phyloP scores from a whole-genome alignment of 2,329 filamentous ascomycete genomes.

The Lasiodiplodia sp. region DNA sequence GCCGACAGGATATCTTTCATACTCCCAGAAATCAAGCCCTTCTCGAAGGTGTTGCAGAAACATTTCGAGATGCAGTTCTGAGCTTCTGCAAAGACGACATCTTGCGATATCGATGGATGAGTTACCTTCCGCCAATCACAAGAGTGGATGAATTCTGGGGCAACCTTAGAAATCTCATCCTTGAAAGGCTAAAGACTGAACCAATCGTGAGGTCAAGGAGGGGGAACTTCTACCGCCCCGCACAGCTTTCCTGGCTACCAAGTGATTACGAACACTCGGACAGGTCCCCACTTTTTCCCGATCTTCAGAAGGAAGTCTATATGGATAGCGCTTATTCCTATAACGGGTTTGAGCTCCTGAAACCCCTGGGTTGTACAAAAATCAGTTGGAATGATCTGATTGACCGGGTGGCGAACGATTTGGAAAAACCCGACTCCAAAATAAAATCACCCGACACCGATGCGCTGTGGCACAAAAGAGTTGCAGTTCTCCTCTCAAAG shows the following conservation, averaged over 20 bases:
- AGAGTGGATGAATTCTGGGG: neutral
- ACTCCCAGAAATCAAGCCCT: neutral
- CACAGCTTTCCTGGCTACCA: neutral
- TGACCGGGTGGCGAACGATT: neutral
- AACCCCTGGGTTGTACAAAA: neutral
- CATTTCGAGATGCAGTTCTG: neutral
- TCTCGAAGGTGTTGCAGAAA: neutral
- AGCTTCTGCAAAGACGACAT: neutral
- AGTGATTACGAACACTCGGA: too few species aligned
- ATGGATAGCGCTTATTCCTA: too few species aligned
- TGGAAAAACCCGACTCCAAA: neutral
- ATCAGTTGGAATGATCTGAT: neutral
- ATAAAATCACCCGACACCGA: neutral
- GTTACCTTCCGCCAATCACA: neutral
- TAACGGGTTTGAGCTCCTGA: neutral
- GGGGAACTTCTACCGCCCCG: neutral
- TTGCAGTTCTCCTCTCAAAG: neutral
- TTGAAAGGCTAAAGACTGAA: neutral
- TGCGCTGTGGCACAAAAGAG: neutral
- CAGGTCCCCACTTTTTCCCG: too few species aligned
- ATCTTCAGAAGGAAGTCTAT: neutral
- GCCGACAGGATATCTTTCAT: neutral
- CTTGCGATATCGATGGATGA: neutral
- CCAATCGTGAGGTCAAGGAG: neutral
- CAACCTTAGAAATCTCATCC: accelerated